Evolutionary conservation across 176 grass and related monocot species (phyloP), one percentile per base, ranked within the genome.

Genomic region (Guadua angustifolia): DNA sequence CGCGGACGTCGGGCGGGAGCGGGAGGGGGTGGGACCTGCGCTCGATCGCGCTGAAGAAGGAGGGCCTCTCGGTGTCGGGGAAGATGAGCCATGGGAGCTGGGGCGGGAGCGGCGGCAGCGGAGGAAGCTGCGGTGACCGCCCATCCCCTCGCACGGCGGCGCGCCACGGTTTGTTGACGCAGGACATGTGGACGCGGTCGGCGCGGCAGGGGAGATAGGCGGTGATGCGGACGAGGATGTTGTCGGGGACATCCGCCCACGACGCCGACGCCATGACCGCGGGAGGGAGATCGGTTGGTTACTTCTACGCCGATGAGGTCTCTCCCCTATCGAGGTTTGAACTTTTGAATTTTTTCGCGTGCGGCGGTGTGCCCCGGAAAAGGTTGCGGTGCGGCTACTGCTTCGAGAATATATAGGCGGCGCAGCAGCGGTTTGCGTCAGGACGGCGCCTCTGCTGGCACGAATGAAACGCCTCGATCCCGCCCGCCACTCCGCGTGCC

Each of bases 61-160:
- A 21, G 33, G 77, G 88, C 83, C 51, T 7, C 25, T 58, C 11
- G 33, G 88, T 43, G 88, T 11, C 67, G 46, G 88, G 88, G 79
- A 87, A 73, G 79, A 87, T 73, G 58, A 87, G 79, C 46, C 74
- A 90, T 58, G 84, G 84, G 63, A 90, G 84, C 79, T 88, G 72
- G 19, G 52, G 71, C 49, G 72, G 66, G 36, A 79, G 67, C 9
- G 66, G 36, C 57, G 66, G 74, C 9, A 36, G 26, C 33, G 52
- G 49, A 17, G 74, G 60, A 26, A 60, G 75, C 8, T 52, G 79
- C 46, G 46, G 66, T 35, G 79, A 46, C 13, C 73, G 66, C 22
- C 25, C 45, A 25, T 13, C 9, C 45, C 26, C 73, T 19, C 26
- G 43, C 75, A 84, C 22, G 69, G 83, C 73, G 9, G 15, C 13